Base-by-base conservation (phyloP, 164 flowering plant species). In the Umbilicus rupestris region DNA sequence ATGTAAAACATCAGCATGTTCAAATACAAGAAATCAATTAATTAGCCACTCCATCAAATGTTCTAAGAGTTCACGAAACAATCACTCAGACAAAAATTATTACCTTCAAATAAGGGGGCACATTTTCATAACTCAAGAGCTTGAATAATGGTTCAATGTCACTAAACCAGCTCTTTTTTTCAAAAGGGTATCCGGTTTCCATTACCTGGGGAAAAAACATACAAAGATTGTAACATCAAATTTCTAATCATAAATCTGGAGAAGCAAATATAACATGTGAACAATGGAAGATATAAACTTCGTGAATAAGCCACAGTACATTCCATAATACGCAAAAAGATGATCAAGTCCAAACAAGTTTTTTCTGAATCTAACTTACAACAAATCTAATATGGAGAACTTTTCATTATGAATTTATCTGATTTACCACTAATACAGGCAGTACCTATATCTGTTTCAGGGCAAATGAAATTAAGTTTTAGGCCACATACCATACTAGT, bases 61-160 rank as follows among this genome's bases (percentile, higher is more conserved):
- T 28, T 0, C 33, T 55, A 11, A 26, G 33, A 55, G 60, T 55
- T 4, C 57, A 50, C 6, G 7, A 50, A 50, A 50, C 3, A 20
- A 20, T 22, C 16, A 55, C 33, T 1, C 1, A 55, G 31, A 20
- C 0, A 41, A n/a, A 70, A 62, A 39, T 37, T 49, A 58, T 66
- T 44, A 92, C 99, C 97, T 95, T 92, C 76, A 95, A 81, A 81
- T 85, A 88, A 66, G 97, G 87, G 71, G 99, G 99, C 63, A 92
- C 96, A 71, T 88, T 95, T 75, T 95, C 99, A 73, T 89, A 95
- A 72, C 94, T 74, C 66, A 95, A 92, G 65, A 95, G 97, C 82
- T 92, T 95, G 83, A 95, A 95, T 59, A 95, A 80, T 63, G 97
- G 96, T 73, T 95, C 97, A 70, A 92, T 87, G 76, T 95, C 97